Evolutionary conservation across 2,329 filamentous ascomycete species (phyloP), one percentile per base, ranked within the genome.

Genomic region (Cladosporium austrohemisphaericum): DNA sequence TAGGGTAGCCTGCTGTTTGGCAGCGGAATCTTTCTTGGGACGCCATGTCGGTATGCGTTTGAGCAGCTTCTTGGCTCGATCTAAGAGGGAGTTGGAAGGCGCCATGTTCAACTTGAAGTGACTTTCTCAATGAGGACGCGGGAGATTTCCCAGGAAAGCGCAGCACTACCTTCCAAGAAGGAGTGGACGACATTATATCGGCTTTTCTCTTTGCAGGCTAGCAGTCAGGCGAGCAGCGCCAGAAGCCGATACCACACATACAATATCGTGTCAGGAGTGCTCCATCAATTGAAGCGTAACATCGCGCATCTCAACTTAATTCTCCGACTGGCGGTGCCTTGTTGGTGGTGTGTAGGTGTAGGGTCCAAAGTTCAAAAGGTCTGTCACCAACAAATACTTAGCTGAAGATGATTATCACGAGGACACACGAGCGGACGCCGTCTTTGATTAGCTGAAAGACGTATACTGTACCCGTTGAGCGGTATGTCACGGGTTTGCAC

Each of bases 31-130:
- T 18, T 33, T 43, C 5, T 33, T 49, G 26, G 13, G 18, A 28
- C 32, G 23, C 33, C 33, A 29, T 41, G 29, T 20, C 29, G 46
- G 20, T 13, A 41, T 23, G 7, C 36, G 46, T 13, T 43, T 35
- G 18, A 49, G 11, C 18, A 40, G 6, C 8, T 29, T 41, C 31
- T 23, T 43, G 20, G 43, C 16, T 6, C 46, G 37, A 6, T n/a
- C 9, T 16, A 33, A n/a, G 13, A 49, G 13, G 19, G 46, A 36
- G 19, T 49, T 41, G 22, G 46, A 43, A 41, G 46, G 28, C 5
- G 46, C 46, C 46, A 49, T 49, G 31, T 16, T 26, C n/a, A 16
- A 20, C 9, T n/a, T 13, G 22, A 26, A 23, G n/a, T 33, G 28
- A 6, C 22, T 45, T 35, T 35, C 40, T 35, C n/a, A 11, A n/a